A percentile compares a stretch with the other conserved stretches of the same genome.
Evolutionary conservation across 805 yeast species (phyloP).

Genomic region (Yamadazyma insecticola): DNA sequence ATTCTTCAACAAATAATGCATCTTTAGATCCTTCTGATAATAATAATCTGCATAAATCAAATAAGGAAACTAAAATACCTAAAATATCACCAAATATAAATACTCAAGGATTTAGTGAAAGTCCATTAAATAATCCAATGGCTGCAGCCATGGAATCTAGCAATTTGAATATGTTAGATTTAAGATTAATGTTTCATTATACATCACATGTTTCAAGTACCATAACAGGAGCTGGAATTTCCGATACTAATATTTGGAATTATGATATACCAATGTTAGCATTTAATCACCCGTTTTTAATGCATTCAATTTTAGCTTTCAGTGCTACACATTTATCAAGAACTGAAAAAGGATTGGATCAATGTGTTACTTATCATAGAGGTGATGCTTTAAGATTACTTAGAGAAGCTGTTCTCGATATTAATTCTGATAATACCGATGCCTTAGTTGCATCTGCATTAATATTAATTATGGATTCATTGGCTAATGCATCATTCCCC

Average conservation of each 20-base stretch:
- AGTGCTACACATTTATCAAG: constrained; percentile 88
- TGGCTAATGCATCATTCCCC: constrained; percentile 82
- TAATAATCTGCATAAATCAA: not conserved
- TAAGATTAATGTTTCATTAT: constrained; percentile 83
- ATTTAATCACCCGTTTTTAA: constrained; percentile 79
- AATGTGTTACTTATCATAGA: constrained; percentile 78
- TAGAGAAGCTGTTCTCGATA: constrained; percentile 81
- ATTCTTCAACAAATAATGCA: not conserved
- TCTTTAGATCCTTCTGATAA: not conserved
- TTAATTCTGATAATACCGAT: constrained; percentile 82
- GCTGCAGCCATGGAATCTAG: constrained; percentile 4
- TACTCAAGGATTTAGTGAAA: constrained; percentile 10
- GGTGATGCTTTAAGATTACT: constrained; percentile 79
- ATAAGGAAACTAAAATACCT: constrained; percentile 2
- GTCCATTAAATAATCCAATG: constrained; percentile 6
- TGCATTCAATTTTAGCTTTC: constrained; percentile 89
- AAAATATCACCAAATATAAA: constrained; percentile 9
- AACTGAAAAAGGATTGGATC: constrained; percentile 69
- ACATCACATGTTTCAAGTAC: constrained; percentile 81
- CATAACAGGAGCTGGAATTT: constrained; percentile 85
- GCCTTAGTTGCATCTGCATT: constrained; percentile 91
- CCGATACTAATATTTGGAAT: constrained; percentile 82
- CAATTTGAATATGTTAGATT: constrained; percentile 64
- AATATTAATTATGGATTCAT: constrained; percentile 84
- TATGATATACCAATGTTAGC: constrained; percentile 86